Evolutionary conservation across 768 basidiomycete species (phyloP), one percentile per base, ranked within the genome.

Genomic region (Pleurotus citrinopileatus): DNA sequence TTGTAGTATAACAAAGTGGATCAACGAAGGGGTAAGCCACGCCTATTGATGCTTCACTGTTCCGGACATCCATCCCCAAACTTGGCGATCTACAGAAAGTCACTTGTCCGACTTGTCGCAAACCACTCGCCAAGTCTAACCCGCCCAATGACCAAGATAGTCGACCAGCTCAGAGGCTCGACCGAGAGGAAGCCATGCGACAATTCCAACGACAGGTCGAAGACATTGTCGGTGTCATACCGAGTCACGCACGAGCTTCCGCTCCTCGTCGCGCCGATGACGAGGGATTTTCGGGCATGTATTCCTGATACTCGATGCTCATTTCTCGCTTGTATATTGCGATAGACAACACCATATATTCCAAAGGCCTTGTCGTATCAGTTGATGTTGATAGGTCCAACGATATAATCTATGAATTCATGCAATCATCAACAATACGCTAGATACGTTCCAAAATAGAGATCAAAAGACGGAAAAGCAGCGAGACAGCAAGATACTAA

Each of bases 101-200:
- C 47, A 82, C 86, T 1, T 89, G 86, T 63, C 87, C 87, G 12
- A 75, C 80, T 54, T 88, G 86, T 65, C 83, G 87, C 43, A 71
- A 70, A 19, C 66, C 70, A 29, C 69, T 87, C 8, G 56, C 54
- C 48, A 59, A 52, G 29, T 58, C 46, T 57, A 28, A 51, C 58
- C 26, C 52, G 53, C n/a, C 12, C 9, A 28, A 27, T 22, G 27
- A 53, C 34, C 15, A 40, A 32, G 13, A 13, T 10, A 22, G 7
- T n/a, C 23, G 27, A 17, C 45, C 45, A 10, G 23, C 32, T 34
- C 38, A 13, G 19, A 19, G 5, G 13, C 7, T 13, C 17, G 38
- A 40, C 15, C 13, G 17, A 12, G 38, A 13, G 13, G 38, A 40
- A 2, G 38, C 38, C 17, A 12, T 40, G 17, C 12, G 17, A 40